Evolutionary conservation across 768 basidiomycete genomes (phyloP).

Genomic region (Neoboletus subvelutipes): DNA sequence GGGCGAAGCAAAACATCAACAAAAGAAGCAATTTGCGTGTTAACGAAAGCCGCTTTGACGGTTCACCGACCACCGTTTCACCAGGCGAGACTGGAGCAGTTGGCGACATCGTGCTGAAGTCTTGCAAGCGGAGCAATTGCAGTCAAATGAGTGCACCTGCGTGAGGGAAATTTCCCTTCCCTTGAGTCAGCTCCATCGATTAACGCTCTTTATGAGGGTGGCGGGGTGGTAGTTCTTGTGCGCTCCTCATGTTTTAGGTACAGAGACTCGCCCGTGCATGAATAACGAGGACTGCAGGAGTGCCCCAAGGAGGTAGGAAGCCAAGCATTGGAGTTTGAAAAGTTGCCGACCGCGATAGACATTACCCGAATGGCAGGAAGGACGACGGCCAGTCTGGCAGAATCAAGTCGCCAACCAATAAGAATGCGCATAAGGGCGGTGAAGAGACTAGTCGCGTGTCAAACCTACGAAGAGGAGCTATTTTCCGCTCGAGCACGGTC

Average conservation of each 20-base stretch:
- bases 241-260: neutral
- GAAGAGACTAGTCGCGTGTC: neutral
- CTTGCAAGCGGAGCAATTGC: neutral
- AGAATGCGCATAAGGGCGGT: neutral
- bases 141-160: neutral
- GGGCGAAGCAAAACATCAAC: constrained; percentile 40
- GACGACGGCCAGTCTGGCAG: neutral
- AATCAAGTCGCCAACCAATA: neutral
- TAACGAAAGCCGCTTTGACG: constrained; percentile 17
- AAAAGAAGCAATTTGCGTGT: constrained; percentile 34
- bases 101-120: constrained; percentile 12
- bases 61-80: constrained; percentile 2
- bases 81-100: neutral
- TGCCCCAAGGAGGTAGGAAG: neutral
- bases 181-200: neutral
- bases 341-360: neutral
- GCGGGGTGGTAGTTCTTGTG: neutral
- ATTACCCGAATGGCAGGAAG: neutral
- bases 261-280: neutral
- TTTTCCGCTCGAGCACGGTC: constrained; percentile 2
- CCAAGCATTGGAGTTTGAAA: neutral
- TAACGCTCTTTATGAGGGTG: neutral
- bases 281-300: neutral
- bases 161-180: neutral
- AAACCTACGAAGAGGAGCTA: neutral